Evolutionary conservation across 169 alveolate genomes (phyloP).

Genomic region (Eimeria necatrix): DNA sequence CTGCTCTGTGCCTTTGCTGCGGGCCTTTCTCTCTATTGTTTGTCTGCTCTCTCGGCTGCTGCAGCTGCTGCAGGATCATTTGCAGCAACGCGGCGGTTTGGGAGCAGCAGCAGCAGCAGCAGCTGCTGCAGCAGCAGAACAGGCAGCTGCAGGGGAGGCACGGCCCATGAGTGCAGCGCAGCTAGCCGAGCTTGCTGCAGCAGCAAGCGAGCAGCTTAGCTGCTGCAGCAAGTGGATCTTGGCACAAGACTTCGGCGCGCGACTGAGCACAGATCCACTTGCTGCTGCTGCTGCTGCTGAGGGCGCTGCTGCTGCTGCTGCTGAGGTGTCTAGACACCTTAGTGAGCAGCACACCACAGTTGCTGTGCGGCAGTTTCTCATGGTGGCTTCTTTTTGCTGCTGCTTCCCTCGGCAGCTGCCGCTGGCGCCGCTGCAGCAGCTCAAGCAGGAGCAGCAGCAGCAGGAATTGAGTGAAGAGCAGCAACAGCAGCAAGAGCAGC

Average conservation of each 20-base stretch:
- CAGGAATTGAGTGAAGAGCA: not conserved
- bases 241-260: not conserved
- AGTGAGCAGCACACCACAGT: not conserved
- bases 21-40: conserved; percentile 6
- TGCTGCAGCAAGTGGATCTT: not conserved
- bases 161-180: not conserved
- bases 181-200: not conserved
- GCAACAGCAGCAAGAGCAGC: conserved; percentile 33
- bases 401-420: conserved; percentile 32
- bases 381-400: not conserved
- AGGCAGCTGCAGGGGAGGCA: not conserved
- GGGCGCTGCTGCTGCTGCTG: conserved; percentile 32
- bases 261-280: not conserved
- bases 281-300: conserved; percentile 37
- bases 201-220: not conserved
- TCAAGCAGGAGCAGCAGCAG: conserved; percentile 15
- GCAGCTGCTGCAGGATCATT: conserved; percentile 29
- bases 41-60: not conserved
- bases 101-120: not conserved
- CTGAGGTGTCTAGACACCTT: conserved; percentile 34
- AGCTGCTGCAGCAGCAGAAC: not conserved
- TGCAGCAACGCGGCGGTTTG: not conserved
- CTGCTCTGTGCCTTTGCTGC: conserved; percentile 31
- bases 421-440: not conserved
- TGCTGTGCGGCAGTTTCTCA: conserved; percentile 29